These are phyloP conservation scores for Vigna radiata DNA, from an alignment of 306 rosid genomes.

Conservation along the genomic window DNA sequence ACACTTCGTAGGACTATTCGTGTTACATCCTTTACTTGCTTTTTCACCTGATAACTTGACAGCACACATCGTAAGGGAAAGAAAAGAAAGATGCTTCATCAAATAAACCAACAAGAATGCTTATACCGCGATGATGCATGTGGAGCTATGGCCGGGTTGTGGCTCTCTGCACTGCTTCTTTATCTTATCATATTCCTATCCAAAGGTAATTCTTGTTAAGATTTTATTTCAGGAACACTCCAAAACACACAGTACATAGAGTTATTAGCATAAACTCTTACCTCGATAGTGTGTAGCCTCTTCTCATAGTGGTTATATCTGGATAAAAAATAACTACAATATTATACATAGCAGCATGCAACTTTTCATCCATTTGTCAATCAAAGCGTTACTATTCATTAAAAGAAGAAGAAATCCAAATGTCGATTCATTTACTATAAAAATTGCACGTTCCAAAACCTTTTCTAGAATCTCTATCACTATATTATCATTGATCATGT, in stretches of 20 bases:
- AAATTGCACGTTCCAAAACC: not conserved
- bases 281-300: conserved; percentile 75
- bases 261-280: conserved; percentile 43
- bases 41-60: conserved; percentile 66
- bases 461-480: conserved; percentile 4
- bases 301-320: conserved; percentile 66
- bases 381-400: not conserved
- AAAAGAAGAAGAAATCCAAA: too few relatives aligned
- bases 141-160: conserved; percentile 48
- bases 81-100: not conserved
- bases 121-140: conserved; percentile 72
- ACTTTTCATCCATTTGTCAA: not conserved
- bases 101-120: not conserved
- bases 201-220: conserved; percentile 37
- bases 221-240: conserved; percentile 27
- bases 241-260: conserved; percentile 18
- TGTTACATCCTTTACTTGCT: conserved; percentile 60
- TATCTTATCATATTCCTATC: conserved; percentile 72
- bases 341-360: conserved; percentile 51
- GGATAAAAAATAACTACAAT: conserved; percentile 52
- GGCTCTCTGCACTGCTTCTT: conserved; percentile 58
- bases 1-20: conserved; percentile 60
- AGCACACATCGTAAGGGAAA: conserved; percentile 35
- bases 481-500: not conserved
- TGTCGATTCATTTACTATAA: conserved; percentile 5